Evolutionary conservation across 768 basidiomycete species (phyloP).

Genomic region (Suillus luteus): DNA sequence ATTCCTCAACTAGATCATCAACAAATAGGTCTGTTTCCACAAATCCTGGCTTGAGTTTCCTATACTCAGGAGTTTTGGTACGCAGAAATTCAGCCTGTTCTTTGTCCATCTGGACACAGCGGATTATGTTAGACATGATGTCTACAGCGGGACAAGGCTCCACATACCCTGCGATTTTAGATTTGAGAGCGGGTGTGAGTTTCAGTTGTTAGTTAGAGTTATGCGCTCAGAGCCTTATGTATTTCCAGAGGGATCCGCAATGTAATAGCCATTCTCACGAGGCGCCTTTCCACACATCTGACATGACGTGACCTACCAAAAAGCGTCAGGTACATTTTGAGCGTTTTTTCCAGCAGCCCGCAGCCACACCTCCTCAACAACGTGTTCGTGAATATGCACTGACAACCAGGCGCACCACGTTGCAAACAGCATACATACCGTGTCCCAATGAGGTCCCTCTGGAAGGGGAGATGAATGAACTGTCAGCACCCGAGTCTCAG

Average conservation of each 20-base stretch:
- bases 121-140: slow-evolving; percentile 1
- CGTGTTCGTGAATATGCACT: background rate
- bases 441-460: background rate
- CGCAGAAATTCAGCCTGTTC: background rate
- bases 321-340: background rate
- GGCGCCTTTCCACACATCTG: background rate
- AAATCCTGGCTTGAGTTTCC: background rate
- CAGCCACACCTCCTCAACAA: background rate
- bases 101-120: background rate
- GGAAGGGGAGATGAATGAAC: background rate
- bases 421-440: background rate
- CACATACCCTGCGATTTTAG: background rate
- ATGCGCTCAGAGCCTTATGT: background rate
- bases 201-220: background rate
- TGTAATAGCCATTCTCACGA: background rate
- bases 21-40: background rate
- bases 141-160: background rate
- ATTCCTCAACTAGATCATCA: background rate
- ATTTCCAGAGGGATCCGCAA: background rate
- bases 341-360: background rate
- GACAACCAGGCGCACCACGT: background rate
- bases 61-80: background rate
- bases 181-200: slow-evolving; percentile 1
- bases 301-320: background rate
- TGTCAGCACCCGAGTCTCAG: background rate